Conservation (phyloP, 2,329 filamentous ascomycete genomes). For the Colletotrichum destructivum region DNA sequence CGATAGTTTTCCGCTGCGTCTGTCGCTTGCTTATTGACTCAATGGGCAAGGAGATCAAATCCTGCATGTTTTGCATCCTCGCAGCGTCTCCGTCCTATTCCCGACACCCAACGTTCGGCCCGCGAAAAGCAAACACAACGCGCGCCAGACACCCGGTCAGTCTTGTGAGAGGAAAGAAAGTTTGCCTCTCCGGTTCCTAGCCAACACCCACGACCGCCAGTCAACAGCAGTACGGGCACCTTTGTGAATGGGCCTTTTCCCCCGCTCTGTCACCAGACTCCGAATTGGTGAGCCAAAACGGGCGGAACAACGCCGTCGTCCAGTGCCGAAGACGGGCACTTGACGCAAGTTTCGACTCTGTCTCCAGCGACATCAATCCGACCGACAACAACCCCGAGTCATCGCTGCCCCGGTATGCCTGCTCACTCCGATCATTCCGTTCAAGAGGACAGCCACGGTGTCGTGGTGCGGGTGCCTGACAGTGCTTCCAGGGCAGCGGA, state of each 20-base stretch:
- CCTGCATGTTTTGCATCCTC: not conserved
- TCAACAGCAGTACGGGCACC: not conserved
- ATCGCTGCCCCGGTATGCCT: slow-evolving; percentile 38
- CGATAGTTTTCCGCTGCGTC: not conserved
- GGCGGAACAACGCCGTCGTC: not conserved
- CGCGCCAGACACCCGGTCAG: not conserved
- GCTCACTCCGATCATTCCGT: slow-evolving; percentile 15
- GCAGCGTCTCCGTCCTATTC: slow-evolving; percentile 19
- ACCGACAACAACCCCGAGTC: not conserved
- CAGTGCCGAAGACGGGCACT: not conserved
- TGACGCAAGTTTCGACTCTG: not conserved
- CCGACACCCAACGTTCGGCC: not conserved
- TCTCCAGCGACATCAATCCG: not conserved
- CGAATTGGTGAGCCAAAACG: slow-evolving; percentile 3
- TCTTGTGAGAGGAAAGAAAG: no score
- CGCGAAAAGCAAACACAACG: not conserved
- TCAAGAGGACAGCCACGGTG: slow-evolving; percentile 30
- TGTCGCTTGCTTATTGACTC: not conserved
- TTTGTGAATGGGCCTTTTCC: not conserved
- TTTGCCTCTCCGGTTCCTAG: not conserved
- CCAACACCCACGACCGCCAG: slow-evolving; percentile 9
- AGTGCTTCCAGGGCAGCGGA: slow-evolving; percentile 30
- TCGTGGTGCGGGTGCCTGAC: slow-evolving; percentile 38
- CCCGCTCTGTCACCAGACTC: not conserved
- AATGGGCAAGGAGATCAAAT: not conserved